Conservation (phyloP, 768 basidiomycete genomes). For the Gymnopilus dilepis region DNA sequence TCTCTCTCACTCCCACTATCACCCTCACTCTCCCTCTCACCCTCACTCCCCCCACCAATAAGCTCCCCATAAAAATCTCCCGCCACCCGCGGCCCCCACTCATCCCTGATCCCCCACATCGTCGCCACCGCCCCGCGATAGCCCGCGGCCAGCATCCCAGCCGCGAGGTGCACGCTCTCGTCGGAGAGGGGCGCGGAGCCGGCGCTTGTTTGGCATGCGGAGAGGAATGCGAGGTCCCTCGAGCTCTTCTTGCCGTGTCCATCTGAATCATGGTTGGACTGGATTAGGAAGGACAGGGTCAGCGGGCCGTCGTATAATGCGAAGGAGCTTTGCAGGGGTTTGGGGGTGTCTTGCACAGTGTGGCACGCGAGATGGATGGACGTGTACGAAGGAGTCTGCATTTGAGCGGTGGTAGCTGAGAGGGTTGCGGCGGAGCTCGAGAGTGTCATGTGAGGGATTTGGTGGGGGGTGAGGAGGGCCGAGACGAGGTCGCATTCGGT, state of each 20-base stretch:
- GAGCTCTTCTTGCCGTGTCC: neutral
- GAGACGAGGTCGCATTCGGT: constrained; percentile 12
- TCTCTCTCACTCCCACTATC: too few relatives aligned
- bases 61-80: neutral
- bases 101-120: constrained; percentile 21
- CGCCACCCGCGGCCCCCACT: neutral
- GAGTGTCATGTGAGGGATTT: neutral
- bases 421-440: neutral
- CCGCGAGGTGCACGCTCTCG: constrained; percentile 16
- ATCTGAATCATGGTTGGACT: neutral
- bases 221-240: constrained; percentile 14
- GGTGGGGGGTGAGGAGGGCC: neutral
- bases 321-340: constrained; percentile 9
- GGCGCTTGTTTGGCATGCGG: constrained; percentile 10
- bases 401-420: neutral
- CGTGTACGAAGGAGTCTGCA: neutral
- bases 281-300: constrained; percentile 1
- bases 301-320: neutral
- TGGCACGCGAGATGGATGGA: constrained; percentile 16
- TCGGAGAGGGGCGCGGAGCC: constrained; percentile 9
- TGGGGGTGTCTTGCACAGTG: constrained; percentile 1
- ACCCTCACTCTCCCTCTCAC: neutral
- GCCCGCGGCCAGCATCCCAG: constrained; percentile 20
- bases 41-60: neutral
- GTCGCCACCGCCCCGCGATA: constrained; percentile 18